Base-by-base conservation (phyloP, 2,329 filamentous ascomycete species). In the Alternaria longipes region DNA sequence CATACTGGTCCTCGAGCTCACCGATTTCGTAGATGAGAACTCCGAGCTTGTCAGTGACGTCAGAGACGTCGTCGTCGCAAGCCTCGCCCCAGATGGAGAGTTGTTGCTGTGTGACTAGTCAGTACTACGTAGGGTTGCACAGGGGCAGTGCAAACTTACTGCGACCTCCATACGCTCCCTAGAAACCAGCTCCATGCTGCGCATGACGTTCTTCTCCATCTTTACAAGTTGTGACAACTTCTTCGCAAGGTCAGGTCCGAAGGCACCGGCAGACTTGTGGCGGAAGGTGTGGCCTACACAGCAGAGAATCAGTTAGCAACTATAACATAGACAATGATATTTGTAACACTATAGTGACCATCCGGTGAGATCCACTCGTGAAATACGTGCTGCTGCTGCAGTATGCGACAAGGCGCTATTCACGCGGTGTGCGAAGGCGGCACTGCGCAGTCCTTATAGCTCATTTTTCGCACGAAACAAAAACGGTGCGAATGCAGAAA, bases 121-220 rank as follows among this genome's bases (percentile, higher is more conserved):
- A 76, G 71, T 59, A 54, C 50, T 16, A n/a, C 16, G 49, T 44
- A 46, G 32, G 61, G 45, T 55, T 56, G 32, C 16, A 44, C 52
- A 55, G 12, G 54, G 14, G n/a, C 36, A 52, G 22, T 24, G 51
- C 60, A 65, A 14, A 86, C 92, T 76, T 91, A 97, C 93, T 76
- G 95, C 95, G 69, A 97, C 94, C 75, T 98, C 95, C 93, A 98
- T 98, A 73, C 95, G 90, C 85, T 99, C 95, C 76, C 93, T 90
- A 46, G 93, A 93, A 55, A 98, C 95, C 51, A 93, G 86, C 80
- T 99, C 95, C 86, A 98, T 90, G 79, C 93, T 97, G 81, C 95
- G 93, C 95, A 99, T 99, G 59, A 97, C 92, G 79, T 99, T 98
- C 89, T 99, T 99, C 84, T 99, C 95, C 95, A 99, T 99, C 88